phyloP scores from a whole-genome alignment of 176 grass and related monocot genomes.

The Tuctoria greenei region DNA sequence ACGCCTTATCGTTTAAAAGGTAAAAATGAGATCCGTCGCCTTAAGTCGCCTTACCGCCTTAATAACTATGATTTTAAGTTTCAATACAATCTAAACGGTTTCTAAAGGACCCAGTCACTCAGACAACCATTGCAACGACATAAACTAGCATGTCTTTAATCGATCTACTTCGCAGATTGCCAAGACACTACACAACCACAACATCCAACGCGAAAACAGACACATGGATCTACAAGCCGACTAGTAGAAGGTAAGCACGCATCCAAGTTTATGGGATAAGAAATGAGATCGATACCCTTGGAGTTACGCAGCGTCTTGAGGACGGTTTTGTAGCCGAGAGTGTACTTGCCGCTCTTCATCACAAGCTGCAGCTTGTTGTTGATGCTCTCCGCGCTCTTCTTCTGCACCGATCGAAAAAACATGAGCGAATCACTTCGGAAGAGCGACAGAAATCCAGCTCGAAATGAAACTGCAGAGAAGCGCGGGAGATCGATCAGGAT shows the following conservation, averaged over 20 bases:
- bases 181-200: neutral
- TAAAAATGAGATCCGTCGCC: no score
- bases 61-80: neutral
- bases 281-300: slow-evolving; percentile 54
- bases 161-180: neutral
- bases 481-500: neutral
- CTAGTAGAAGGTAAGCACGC: neutral
- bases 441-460: neutral
- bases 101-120: neutral
- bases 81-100: neutral
- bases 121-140: neutral
- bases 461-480: neutral
- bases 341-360: slow-evolving; percentile 99
- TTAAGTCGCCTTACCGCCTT: no score
- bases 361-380: slow-evolving; percentile 95
- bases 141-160: neutral
- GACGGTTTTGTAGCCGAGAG: slow-evolving; percentile 93
- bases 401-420: slow-evolving; percentile 56
- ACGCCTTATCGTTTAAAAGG: no score
- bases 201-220: neutral
- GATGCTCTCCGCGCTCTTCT: slow-evolving; percentile 94
- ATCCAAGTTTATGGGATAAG: neutral
- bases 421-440: neutral
- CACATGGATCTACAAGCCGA: neutral
- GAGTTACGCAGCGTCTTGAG: slow-evolving; percentile 90